Conservation (phyloP, 148 eudicot species). For the Beta vulgaris region DNA sequence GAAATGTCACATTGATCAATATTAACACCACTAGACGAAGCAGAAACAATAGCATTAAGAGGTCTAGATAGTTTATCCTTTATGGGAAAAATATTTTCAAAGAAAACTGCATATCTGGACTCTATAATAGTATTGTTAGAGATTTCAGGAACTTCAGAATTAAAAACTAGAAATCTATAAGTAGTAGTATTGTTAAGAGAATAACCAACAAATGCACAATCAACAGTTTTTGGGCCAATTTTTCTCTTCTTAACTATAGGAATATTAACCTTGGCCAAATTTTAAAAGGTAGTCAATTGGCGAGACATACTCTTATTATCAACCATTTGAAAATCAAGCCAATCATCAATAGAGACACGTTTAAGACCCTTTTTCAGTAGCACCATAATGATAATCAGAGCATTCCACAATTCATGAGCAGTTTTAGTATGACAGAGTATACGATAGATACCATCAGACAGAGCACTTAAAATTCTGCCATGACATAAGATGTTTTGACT, state of each 20-base stretch:
- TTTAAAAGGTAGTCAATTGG: slow-evolving; percentile 12
- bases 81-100: not conserved
- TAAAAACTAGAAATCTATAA: slow-evolving; percentile 8
- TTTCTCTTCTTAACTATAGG: slow-evolving; percentile 5
- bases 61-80: not conserved
- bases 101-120: not conserved
- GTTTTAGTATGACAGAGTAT: slow-evolving; percentile 7
- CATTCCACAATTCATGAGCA: not conserved
- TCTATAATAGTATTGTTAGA: slow-evolving; percentile 4
- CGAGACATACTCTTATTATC: too few relatives aligned
- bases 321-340: too few relatives aligned
- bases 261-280: slow-evolving; percentile 13
- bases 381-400: not conserved
- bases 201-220: slow-evolving; percentile 3
- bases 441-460: slow-evolving; percentile 1
- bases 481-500: slow-evolving; percentile 1
- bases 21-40: too few relatives aligned
- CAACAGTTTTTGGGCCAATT: slow-evolving; percentile 6
- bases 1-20: too few relatives aligned
- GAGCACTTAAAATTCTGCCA: slow-evolving; percentile 8
- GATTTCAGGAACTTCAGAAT: not conserved
- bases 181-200: not conserved
- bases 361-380: not conserved
- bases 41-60: not conserved
- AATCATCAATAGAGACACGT: too few relatives aligned